Conservation (phyloP, 108 stramenopile genomes). For the Pseudonitzschia multiseries region DNA sequence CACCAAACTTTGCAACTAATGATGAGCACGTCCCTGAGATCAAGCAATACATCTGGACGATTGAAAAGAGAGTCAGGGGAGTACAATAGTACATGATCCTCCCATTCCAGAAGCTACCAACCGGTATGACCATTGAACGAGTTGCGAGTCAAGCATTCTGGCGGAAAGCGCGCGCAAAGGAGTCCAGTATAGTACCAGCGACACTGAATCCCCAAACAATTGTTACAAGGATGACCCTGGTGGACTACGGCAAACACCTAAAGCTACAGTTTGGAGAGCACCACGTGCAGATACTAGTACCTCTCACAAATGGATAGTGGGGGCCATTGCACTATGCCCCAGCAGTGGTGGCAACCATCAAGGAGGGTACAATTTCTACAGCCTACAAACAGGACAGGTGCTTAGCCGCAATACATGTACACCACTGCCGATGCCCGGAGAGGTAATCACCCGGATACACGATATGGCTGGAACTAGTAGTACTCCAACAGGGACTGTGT, state of each 20-base stretch:
- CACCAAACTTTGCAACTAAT: slow-evolving; percentile 6
- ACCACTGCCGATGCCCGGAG: too few relatives aligned
- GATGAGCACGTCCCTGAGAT: slow-evolving; percentile 41
- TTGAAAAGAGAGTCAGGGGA: slow-evolving; percentile 40
- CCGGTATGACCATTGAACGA: slow-evolving; percentile 22
- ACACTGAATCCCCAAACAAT: slow-evolving; percentile 32
- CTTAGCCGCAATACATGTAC: too few relatives aligned
- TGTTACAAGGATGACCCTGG: slow-evolving; percentile 10
- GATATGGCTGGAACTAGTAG: too few relatives aligned
- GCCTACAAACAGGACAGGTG: slow-evolving; percentile 25
- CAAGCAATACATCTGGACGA: slow-evolving; percentile 30
- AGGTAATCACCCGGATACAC: too few relatives aligned
- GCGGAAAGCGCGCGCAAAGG: slow-evolving; percentile 42
- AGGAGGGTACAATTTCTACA: slow-evolving; percentile 43
- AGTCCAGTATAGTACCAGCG: slow-evolving; percentile 27
- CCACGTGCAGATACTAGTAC: slow-evolving; percentile 33
- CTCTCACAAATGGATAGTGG: slow-evolving; percentile 21
- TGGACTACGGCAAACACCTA: slow-evolving; percentile 31
- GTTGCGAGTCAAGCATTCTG: slow-evolving; percentile 19
- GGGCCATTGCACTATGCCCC: slow-evolving; percentile 32
- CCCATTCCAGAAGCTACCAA: slow-evolving; percentile 31
- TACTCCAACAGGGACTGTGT: too few relatives aligned
- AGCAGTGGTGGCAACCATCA: slow-evolving; percentile 24
- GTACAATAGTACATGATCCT: slow-evolving; percentile 26
- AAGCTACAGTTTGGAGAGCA: slow-evolving; percentile 31